phyloP scores from a whole-genome alignment of 2,329 filamentous ascomycete genomes.

The Fusarium dlaminii region DNA sequence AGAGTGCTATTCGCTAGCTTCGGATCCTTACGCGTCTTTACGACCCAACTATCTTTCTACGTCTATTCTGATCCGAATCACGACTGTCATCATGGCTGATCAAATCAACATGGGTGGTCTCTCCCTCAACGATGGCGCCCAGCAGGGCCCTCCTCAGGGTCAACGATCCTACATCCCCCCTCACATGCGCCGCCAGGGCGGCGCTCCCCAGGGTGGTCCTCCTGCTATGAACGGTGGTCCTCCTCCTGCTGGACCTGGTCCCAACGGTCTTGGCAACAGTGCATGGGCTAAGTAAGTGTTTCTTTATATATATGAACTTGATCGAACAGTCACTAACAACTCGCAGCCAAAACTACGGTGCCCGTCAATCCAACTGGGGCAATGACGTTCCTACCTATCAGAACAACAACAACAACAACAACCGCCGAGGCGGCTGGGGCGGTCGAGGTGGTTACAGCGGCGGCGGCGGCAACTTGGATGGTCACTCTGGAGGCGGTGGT shows the following conservation, averaged over 20 bases:
- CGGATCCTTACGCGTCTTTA: slow-evolving; percentile 32
- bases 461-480: slow-evolving; percentile 57
- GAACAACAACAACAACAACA: slow-evolving; percentile 38
- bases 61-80: slow-evolving; percentile 35
- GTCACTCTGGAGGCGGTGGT: slow-evolving; percentile 77
- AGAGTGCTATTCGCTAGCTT: slow-evolving; percentile 41
- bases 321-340: slow-evolving; percentile 27
- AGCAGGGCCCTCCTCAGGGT: slow-evolving; percentile 40
- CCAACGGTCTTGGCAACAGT: slow-evolving; percentile 67
- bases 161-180: slow-evolving; percentile 83
- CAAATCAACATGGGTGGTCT: slow-evolving; percentile 85
- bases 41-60: slow-evolving; percentile 31
- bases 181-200: slow-evolving; percentile 70
- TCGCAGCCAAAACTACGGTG: slow-evolving; percentile 45
- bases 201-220: slow-evolving; percentile 42
- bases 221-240: slow-evolving; percentile 26
- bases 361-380: slow-evolving; percentile 49
- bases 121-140: slow-evolving; percentile 63
- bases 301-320: not conserved
- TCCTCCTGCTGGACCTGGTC: slow-evolving; percentile 36
- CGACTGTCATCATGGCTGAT: slow-evolving; percentile 73
- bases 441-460: slow-evolving; percentile 49
- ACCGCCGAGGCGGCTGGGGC: slow-evolving; percentile 48
- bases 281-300: slow-evolving; percentile 70
- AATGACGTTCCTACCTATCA: slow-evolving; percentile 44